Base-by-base conservation (phyloP, 371 early-diverging fungal genomes). In the Enterocytospora artemiae region DNA sequence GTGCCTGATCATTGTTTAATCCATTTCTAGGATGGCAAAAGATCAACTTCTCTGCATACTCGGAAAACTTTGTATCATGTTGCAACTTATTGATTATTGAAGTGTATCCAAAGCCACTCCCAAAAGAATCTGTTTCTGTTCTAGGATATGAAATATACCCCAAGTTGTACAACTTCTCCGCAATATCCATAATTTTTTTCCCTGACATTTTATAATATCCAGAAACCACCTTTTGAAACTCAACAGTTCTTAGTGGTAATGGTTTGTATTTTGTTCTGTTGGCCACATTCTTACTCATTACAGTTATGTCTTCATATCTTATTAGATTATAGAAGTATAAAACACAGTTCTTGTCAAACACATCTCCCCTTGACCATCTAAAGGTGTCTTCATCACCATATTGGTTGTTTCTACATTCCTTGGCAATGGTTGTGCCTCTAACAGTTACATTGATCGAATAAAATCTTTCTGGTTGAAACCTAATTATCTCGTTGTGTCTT, bases 61-160 rank as follows among this genome's bases (percentile, higher is more conserved):
- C 72, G 18, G 64, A 62, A 53, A 70, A 52, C 50, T 56, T 52
- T 1, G 28, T 24, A 41, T 79, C 76, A 22, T 33, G 43, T 16
- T 51, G 50, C 25, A 79, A 34, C 31, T 59, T 65, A 5, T 55
- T 27, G 24, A 78, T 7, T 25, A 73, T 73, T 33, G 59, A 57
- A 52, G 77, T 75, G 43, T 89, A 83, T 53, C 91, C 82, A 75
- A 92, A 89, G 24, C 76, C 81, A 3, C 65, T 55, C 54, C 85
- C 85, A 71, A 89, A 98, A 59, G 86, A 82, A 75, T 96, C 91
- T 0, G 99, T 96, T 76, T 98, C 99, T 4, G 99, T 98, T 70
- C 99, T 85, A 4, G 99, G 99, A 77, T 98, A 98, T 72, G 88
- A 88, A 59, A 98, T 89, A 52, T 87, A 84, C 25, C 97, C 97